Percentiles rank a stretch among this genome's conserved stretches.
These are phyloP conservation scores for Boletus edulis DNA, from an alignment of 768 basidiomycete species.

Conservation along the genomic window DNA sequence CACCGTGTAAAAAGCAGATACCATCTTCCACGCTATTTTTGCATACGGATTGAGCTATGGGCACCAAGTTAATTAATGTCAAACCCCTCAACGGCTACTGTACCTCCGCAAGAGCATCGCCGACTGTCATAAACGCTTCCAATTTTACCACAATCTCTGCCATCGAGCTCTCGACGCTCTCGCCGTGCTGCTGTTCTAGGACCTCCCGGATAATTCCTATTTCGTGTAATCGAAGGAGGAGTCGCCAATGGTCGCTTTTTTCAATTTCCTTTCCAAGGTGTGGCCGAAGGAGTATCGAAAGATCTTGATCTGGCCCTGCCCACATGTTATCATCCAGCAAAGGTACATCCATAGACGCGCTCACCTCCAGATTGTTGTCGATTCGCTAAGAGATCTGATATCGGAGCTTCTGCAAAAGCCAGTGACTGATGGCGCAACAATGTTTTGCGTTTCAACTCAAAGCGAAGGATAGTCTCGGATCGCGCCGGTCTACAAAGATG, in stretches of 20 bases:
- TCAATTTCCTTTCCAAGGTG: neutral
- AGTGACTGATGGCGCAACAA: conserved; percentile 12
- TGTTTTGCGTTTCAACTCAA: conserved; percentile 24
- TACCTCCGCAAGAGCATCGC: conserved; percentile 25
- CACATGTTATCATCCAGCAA: neutral
- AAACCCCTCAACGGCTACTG: neutral
- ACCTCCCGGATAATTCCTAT: neutral
- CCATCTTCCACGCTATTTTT: conserved; percentile 28
- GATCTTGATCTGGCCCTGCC: conserved; percentile 14
- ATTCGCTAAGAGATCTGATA: conserved; percentile 18
- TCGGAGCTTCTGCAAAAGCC: conserved; percentile 11
- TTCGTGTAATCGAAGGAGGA: conserved; percentile 22
- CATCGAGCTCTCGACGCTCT: conserved; percentile 16
- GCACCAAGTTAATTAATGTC: neutral
- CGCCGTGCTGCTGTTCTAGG: neutral
- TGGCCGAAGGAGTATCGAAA: conserved; percentile 17
- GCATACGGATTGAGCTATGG: conserved; percentile 25
- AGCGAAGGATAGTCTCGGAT: conserved; percentile 19
- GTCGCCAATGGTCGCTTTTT: conserved; percentile 9
- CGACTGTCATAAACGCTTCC: conserved; percentile 24
- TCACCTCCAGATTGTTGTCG: conserved; percentile 10
- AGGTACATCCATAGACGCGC: neutral
- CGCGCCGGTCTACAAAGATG: conserved; percentile 9
- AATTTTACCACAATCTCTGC: conserved; percentile 21
- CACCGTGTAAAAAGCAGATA: conserved; percentile 29